Base-by-base conservation (phyloP, 257 asterid species). In the Scutellaria minor region DNA sequence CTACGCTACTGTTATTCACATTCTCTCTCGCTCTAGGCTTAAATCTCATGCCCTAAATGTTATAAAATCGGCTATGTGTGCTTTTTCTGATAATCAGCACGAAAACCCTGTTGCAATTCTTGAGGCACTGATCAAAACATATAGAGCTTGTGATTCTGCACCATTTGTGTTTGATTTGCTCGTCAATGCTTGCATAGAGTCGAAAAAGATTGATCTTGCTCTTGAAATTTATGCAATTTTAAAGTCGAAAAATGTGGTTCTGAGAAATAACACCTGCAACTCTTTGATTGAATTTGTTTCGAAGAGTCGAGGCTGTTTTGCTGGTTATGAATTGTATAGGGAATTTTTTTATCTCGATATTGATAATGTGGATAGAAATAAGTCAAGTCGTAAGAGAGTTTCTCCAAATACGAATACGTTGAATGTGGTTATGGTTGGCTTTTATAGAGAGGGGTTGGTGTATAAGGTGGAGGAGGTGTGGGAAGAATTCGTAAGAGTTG, bases 101-200 rank as follows among this genome's bases (percentile, higher is more conserved):
- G 66, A 63, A 13, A 77, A 66, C 63, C 81, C 86, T 3, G 68
- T 81, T 3, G 75, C 81, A 9, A 18, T 94, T 55, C 93, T 91
- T 0, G 86, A 85, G 73, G 81, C 87, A 4, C 83, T 91, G 86
- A 72, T 88, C 10, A 89, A 68, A 66, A 84, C 85, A 56, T 94
- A 91, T 54, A 82, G 90, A 54, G 78, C 51, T 6, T 89, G 97
- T 80, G 96, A 87, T 82, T 89, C 99, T 12, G 96, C 99, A 0
- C 97, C 97, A 0, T 88, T 89, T 78, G 97, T 93, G 82, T 91
- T 89, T 68, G 97, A 93, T 78, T 80, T 93, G 79, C 67, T 91
- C 9, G 79, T 88, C 41, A 69, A 80, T 41, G 93, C 97, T 53
- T 91, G 96, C 57, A 48, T 89, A 62, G 96, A 88, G 75, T 81